Conservation (phyloP, 1,284 basidiomycete genomes). For the Schizophyllum commune region DNA sequence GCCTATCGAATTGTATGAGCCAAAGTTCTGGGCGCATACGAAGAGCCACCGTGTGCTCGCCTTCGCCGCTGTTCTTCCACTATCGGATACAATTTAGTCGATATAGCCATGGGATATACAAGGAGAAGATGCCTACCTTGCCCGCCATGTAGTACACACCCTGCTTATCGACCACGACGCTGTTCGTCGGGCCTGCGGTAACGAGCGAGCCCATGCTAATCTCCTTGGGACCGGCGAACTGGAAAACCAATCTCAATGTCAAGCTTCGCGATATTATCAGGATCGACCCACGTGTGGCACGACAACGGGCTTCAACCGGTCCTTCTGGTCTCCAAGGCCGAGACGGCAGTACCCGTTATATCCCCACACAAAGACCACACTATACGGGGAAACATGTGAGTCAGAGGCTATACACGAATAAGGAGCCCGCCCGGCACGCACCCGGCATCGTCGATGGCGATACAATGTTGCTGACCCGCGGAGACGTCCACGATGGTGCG, state of each 20-base stretch:
- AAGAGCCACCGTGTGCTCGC: constrained; percentile 28
- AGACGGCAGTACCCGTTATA: constrained; percentile 79
- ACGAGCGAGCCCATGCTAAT: constrained; percentile 58
- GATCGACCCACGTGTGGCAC: constrained; percentile 54
- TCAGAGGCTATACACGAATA: constrained; percentile 2
- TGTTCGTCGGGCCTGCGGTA: constrained; percentile 77
- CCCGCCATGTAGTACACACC: constrained; percentile 82
- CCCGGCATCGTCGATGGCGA: constrained; percentile 77
- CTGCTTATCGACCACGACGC: constrained; percentile 79
- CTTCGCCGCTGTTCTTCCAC: constrained; percentile 93
- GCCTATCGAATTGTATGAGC: constrained; percentile 31
- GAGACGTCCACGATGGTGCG: constrained; percentile 77
- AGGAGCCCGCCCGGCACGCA: constrained; percentile 21
- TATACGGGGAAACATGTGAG: constrained; percentile 16
- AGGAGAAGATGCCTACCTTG: constrained; percentile 39
- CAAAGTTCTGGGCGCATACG: not conserved
- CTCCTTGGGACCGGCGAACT: constrained; percentile 71
- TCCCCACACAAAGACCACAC: constrained; percentile 81
- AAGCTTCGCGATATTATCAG: not conserved
- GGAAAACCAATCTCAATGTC: not conserved
- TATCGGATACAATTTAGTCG: constrained; percentile 28
- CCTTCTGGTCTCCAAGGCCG: constrained; percentile 79
- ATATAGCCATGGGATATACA: constrained; percentile 7
- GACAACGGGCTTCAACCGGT: constrained; percentile 66
- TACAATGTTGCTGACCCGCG: constrained; percentile 81